Evolutionary conservation across 2,329 filamentous ascomycete species (phyloP).

Genomic region (Cercospora canescens): DNA sequence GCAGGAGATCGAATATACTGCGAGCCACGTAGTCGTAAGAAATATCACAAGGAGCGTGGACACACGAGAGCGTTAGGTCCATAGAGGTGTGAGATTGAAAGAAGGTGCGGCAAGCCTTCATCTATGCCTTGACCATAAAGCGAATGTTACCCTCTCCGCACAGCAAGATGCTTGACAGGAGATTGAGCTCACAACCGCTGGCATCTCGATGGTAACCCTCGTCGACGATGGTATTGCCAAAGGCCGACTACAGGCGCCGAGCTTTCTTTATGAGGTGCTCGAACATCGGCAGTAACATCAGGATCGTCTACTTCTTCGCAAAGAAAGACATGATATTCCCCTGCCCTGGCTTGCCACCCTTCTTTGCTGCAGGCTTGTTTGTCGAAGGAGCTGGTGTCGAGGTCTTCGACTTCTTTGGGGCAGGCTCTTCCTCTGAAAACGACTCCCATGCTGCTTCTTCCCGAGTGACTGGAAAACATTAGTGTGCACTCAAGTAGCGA

Average conservation of each 20-base stretch:
- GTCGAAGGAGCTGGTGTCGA: conserved; percentile 35
- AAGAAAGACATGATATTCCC: conserved; percentile 94
- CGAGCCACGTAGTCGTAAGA: too few relatives aligned
- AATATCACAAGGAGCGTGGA: too few relatives aligned
- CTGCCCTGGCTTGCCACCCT: conserved; percentile 55
- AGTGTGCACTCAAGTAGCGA: conserved; percentile 6
- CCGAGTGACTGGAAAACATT: conserved; percentile 67
- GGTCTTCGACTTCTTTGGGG: conserved; percentile 56
- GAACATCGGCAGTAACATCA: background rate
- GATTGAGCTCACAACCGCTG: too few relatives aligned
- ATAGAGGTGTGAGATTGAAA: too few relatives aligned
- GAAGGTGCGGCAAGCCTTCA: too few relatives aligned
- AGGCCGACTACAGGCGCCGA: background rate
- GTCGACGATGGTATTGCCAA: too few relatives aligned
- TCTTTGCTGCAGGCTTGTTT: conserved; percentile 56
- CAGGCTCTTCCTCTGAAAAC: conserved; percentile 85
- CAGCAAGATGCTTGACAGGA: too few relatives aligned
- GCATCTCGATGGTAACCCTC: too few relatives aligned
- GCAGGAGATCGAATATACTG: too few relatives aligned
- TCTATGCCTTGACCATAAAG: too few relatives aligned
- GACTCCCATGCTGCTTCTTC: conserved; percentile 87
- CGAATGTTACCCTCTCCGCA: too few relatives aligned
- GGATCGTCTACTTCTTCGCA: conserved; percentile 64
- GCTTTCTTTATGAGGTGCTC: background rate
- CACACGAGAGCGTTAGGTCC: too few relatives aligned